These are phyloP conservation scores for Mortierella sp. DNA, from an alignment of 371 early-diverging fungal species.

Conservation along the genomic window DNA sequence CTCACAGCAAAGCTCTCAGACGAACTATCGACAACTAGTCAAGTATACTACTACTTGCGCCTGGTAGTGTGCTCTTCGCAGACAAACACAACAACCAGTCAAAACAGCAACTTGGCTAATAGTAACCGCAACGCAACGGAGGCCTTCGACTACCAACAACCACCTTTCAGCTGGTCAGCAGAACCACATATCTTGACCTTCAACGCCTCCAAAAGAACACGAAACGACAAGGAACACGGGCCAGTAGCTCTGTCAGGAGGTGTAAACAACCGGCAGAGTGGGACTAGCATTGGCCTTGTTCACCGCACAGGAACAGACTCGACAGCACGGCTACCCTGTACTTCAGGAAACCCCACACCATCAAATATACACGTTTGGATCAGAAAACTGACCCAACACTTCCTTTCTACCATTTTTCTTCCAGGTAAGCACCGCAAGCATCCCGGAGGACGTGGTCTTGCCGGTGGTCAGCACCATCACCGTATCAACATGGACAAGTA, in stretches of 20 bases:
- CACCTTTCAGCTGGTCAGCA: no score
- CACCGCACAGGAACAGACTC: background rate
- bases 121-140: no score
- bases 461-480: slow-evolving; percentile 99
- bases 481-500: slow-evolving; percentile 99
- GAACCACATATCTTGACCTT: no score
- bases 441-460: slow-evolving; percentile 99
- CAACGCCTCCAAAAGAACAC: background rate
- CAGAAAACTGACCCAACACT: slow-evolving; percentile 8
- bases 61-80: no score
- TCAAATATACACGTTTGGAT: background rate
- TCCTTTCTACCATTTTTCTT: slow-evolving; percentile 3
- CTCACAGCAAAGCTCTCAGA: background rate
- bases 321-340: background rate
- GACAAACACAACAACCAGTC: no score
- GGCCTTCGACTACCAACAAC: no score
- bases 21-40: background rate
- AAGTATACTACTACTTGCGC: no score
- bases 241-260: background rate
- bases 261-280: background rate
- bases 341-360: background rate
- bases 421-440: slow-evolving; percentile 99
- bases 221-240: background rate
- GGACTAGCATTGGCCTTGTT: background rate
- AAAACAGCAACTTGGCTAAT: no score